Conservation (phyloP, 1,284 basidiomycete genomes). For the Sanguinoderma infundibulare region DNA sequence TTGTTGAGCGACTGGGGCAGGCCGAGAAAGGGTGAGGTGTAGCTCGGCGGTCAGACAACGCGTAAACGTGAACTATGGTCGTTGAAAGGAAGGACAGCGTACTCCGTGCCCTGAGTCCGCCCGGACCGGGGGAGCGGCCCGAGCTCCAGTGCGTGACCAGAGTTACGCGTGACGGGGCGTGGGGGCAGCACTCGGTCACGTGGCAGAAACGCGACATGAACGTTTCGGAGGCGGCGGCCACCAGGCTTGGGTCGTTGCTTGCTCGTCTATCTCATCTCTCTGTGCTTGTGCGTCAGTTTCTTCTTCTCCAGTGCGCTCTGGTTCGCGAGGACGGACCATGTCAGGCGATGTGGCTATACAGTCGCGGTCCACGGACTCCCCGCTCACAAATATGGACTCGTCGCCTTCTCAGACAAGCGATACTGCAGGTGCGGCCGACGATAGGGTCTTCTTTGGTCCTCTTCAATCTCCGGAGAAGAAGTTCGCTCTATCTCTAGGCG, state of each 20-base stretch:
- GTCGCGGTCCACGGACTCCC: slow-evolving; percentile 16
- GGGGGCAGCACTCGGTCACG: slow-evolving; percentile 27
- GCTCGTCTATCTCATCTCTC: neutral
- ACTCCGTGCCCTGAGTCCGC: no score
- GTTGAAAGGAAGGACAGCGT: no score
- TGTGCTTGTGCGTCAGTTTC: slow-evolving; percentile 7
- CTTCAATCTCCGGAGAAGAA: slow-evolving; percentile 60
- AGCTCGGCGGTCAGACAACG: no score
- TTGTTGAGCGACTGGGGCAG: no score
- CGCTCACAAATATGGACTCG: slow-evolving; percentile 20
- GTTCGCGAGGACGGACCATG: slow-evolving; percentile 10
- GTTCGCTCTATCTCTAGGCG: slow-evolving; percentile 39
- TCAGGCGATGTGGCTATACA: slow-evolving; percentile 19
- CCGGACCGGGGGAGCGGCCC: no score
- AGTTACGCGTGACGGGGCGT: slow-evolving; percentile 17
- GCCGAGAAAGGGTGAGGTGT: no score
- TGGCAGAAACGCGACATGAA: slow-evolving; percentile 36
- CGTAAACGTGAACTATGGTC: no score
- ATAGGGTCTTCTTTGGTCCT: slow-evolving; percentile 56
- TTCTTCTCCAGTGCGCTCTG: neutral
- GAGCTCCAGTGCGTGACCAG: neutral
- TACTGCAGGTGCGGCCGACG: slow-evolving; percentile 27
- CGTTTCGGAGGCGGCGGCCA: slow-evolving; percentile 29
- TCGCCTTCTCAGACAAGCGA: slow-evolving; percentile 29
- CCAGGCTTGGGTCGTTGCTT: neutral